Evolutionary conservation across 2,329 filamentous ascomycete genomes (phyloP), one percentile per base, ranked within the genome.

Genomic region (Colletotrichum sp.): DNA sequence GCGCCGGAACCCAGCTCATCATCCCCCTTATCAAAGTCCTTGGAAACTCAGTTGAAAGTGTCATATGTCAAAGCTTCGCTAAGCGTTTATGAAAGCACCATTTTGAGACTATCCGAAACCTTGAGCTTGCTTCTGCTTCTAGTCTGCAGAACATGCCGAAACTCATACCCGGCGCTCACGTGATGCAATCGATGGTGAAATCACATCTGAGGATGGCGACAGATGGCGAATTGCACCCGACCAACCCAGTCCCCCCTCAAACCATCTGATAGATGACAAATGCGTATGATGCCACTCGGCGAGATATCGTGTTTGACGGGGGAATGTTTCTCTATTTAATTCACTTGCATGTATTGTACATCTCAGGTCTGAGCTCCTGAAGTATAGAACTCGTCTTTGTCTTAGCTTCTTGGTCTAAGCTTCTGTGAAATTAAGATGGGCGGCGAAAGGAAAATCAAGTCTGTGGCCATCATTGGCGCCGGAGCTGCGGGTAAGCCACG

Each of bases 391-490:
- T 21, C 28, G 16, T 18, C 15, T 0, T n/a, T 34, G 24, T 32
- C n/a, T 9, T 3, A 48, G 43, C 13, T 48, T 71, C 1, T 21
- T 30, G 13, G 36, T 15, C 8, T 8, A 9, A 36, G 16, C 15
- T 60, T 60, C 0, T 15, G 21, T 21, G n/a, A 8, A 16, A 18
- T 32, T 21, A 7, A 12, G 28, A 77, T 76, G 74, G 74, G 73
- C 32, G 77, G 70, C 61, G 75, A 80, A 21, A 77, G 76, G 70
- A 76, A 75, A 15, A 82, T 86, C 70, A 84, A 80, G 75, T 86
- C 85, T 3, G 84, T 88, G 8, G 85, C 85, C 24, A 82, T 87
- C 38, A 84, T 88, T 62, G 86, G 86, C 9, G 86, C 86, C 6
- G 86, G 86, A 28, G 85, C 86, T 18, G 82, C 85, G 66, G 86